Conservation (phyloP, 1,284 basidiomycete species). For the Heterobasidion occidentale region DNA sequence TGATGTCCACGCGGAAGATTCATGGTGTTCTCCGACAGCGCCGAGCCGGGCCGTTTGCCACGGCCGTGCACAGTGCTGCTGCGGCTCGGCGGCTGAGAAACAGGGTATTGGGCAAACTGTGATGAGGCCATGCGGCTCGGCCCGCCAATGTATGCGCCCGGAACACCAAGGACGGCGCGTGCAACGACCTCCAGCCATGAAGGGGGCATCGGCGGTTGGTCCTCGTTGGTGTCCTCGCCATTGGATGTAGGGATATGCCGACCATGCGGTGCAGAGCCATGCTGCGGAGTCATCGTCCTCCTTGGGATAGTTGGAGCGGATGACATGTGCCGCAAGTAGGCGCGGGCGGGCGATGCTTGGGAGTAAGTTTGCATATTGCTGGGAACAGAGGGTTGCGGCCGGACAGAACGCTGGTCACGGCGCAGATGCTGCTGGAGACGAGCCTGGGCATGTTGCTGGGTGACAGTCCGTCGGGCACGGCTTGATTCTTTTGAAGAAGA, state of each 20-base stretch:
- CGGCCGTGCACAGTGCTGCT: slow-evolving; percentile 3
- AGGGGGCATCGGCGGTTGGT: slow-evolving; percentile 38
- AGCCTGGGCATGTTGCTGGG: not conserved
- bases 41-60: not conserved
- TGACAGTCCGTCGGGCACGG: not conserved
- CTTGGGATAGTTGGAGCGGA: slow-evolving; percentile 48
- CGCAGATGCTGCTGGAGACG: not conserved
- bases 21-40: not conserved
- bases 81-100: slow-evolving; percentile 4
- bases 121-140: slow-evolving; percentile 10
- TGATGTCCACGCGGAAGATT: not conserved
- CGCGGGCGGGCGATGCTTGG: slow-evolving; percentile 42
- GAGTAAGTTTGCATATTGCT: slow-evolving; percentile 20
- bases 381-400: slow-evolving; percentile 19
- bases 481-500: not conserved
- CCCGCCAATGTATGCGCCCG: slow-evolving; percentile 36
- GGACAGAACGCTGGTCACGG: slow-evolving; percentile 5
- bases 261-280: not conserved
- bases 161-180: slow-evolving; percentile 45
- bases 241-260: not conserved
- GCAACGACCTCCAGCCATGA: slow-evolving; percentile 61
- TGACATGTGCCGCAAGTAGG: slow-evolving; percentile 62
- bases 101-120: not conserved
- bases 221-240: slow-evolving; percentile 6
- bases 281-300: slow-evolving; percentile 1